Conservation (phyloP, 495 filamentous ascomycete species). For the Penicillium tannophilum region DNA sequence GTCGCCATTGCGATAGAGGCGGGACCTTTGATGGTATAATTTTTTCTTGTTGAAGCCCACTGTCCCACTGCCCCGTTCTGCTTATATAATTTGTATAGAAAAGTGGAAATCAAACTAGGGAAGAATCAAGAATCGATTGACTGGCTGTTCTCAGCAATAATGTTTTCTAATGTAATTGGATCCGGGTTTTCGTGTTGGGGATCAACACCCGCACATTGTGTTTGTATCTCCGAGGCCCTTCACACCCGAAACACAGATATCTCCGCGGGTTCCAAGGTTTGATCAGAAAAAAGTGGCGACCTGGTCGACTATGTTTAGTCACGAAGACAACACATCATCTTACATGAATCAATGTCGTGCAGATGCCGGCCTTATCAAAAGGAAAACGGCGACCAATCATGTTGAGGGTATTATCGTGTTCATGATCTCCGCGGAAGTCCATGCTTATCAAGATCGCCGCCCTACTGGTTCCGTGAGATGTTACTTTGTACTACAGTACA, state of each 20-base stretch:
- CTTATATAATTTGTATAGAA: conserved; percentile 10
- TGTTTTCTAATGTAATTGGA: background rate
- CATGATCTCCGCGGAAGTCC: conserved; percentile 21
- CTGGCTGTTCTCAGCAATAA: background rate
- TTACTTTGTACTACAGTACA: background rate
- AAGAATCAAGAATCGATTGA: background rate
- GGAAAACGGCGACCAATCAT: conserved; percentile 5
- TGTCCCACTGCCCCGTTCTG: conserved; percentile 1
- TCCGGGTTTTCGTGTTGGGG: background rate
- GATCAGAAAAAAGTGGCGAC: background rate
- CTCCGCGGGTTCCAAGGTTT: conserved; percentile 3
- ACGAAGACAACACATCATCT: background rate
- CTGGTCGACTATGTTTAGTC: conserved; percentile 1
- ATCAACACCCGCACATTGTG: background rate
- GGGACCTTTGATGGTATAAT: background rate
- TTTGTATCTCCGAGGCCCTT: background rate
- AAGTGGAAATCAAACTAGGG: background rate
- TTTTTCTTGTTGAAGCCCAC: conserved; percentile 2
- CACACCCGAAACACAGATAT: background rate
- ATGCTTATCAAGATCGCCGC: conserved; percentile 11
- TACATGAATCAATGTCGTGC: background rate
- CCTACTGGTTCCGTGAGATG: conserved; percentile 14
- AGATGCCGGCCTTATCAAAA: background rate
- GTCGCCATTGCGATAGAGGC: conserved; percentile 29
- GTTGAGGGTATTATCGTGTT: background rate